Percentiles rank a stretch among this genome's conserved stretches.
phyloP scores from a whole-genome alignment of 2,329 filamentous ascomycete genomes.

The Aspergillus tanneri region DNA sequence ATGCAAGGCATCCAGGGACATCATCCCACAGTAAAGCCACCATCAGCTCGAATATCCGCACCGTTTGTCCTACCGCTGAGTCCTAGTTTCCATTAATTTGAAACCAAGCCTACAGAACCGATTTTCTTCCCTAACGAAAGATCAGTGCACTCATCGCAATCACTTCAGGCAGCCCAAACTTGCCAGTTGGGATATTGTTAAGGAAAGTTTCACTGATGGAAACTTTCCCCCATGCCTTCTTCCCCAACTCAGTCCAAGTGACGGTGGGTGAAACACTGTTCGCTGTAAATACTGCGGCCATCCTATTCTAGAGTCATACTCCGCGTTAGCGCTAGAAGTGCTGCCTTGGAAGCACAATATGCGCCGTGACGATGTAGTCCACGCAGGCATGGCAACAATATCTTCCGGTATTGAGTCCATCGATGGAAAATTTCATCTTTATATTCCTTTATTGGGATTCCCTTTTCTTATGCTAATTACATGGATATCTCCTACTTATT shows the following conservation, averaged over 20 bases:
- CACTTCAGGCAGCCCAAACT: conserved; percentile 41
- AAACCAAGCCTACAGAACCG: background rate
- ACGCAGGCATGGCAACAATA: no score
- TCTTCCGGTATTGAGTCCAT: no score
- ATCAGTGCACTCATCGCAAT: conserved; percentile 42
- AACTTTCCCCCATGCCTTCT: conserved; percentile 44
- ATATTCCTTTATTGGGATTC: no score
- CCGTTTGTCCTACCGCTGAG: conserved; percentile 44
- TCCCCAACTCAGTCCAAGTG: conserved; percentile 48
- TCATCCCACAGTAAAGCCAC: conserved; percentile 40
- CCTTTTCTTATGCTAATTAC: no score
- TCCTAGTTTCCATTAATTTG: conserved; percentile 26
- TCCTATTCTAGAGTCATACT: conserved; percentile 52
- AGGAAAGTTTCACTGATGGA: conserved; percentile 38
- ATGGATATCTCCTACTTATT: no score
- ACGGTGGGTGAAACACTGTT: conserved; percentile 50
- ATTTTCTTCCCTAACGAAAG: conserved; percentile 36
- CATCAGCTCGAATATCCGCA: conserved; percentile 42
- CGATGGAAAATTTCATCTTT: no score
- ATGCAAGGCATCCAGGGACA: no score
- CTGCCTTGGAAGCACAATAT: conserved; percentile 52
- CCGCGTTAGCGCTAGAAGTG: conserved; percentile 44
- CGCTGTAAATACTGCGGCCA: conserved; percentile 45
- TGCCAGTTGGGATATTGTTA: conserved; percentile 40
- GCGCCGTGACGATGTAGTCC: conserved; percentile 47